These are phyloP conservation scores for Neohortaea acidophila DNA, from an alignment of 495 filamentous ascomycete genomes.

Conservation along the genomic window DNA sequence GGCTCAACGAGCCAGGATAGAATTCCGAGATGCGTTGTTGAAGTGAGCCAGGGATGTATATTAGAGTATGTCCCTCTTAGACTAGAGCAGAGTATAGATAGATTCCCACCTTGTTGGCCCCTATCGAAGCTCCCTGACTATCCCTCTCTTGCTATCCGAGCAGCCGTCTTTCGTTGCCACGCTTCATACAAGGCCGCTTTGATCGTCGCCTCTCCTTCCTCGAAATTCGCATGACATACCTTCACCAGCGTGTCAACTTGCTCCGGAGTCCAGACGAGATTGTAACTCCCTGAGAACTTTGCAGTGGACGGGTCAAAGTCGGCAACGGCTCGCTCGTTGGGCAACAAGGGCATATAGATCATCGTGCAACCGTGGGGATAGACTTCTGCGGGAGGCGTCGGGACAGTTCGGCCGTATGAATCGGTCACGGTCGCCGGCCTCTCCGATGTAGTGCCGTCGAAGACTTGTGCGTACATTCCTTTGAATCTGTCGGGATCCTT, in stretches of 20 bases:
- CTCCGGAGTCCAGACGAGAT: conserved; percentile 23
- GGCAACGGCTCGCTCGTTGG: conserved; percentile 21
- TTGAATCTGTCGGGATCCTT: conserved; percentile 20
- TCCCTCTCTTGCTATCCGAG: too few species aligned
- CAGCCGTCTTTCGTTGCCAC: conserved; percentile 21
- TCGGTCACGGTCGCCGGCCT: conserved; percentile 20
- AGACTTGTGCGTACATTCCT: conserved; percentile 22
- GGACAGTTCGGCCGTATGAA: too few species aligned
- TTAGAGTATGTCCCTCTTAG: too few species aligned
- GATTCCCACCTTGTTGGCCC: too few species aligned
- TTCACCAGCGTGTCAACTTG: conserved; percentile 23
- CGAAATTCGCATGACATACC: conserved; percentile 18
- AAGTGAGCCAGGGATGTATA: conserved; percentile 4
- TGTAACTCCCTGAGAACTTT: conserved; percentile 23
- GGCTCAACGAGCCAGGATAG: conserved; percentile 21
- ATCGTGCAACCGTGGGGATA: conserved; percentile 19
- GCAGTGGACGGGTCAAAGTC: conserved; percentile 22
- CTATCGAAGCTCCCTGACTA: too few species aligned
- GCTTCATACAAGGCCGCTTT: conserved; percentile 20
- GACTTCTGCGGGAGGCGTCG: conserved; percentile 16
- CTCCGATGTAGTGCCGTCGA: conserved; percentile 15
- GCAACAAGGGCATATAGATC: conserved; percentile 23
- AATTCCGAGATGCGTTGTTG: conserved; percentile 27
- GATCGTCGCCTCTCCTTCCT: conserved; percentile 15
- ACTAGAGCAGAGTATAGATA: too few species aligned